Evolutionary conservation across 192 early-diverging fungal genomes (phyloP).

Genomic region (Diversispora epigaea): DNA sequence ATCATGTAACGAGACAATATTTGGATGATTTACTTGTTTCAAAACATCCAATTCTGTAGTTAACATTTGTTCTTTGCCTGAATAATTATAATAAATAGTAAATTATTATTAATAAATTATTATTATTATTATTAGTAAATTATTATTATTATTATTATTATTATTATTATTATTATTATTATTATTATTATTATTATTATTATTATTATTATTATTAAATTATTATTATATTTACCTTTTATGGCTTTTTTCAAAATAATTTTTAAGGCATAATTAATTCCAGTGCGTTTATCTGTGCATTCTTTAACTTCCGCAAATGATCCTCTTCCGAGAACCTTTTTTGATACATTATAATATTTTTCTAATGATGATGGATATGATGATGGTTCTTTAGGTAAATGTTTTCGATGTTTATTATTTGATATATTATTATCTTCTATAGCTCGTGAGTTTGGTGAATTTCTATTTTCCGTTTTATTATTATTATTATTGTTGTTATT

Average conservation of each 20-base stretch:
- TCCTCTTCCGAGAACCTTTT: conserved; percentile 44
- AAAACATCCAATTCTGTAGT: conserved; percentile 70
- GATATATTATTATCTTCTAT: too few relatives aligned
- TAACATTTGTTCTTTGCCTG: conserved; percentile 65
- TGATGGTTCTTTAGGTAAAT: too few relatives aligned
- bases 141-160: not conserved
- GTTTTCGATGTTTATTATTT: too few relatives aligned
- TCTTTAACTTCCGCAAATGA: conserved; percentile 68
- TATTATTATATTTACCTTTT: conserved; percentile 37
- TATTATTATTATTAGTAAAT: not conserved
- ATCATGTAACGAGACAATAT: conserved; percentile 80
- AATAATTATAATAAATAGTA: not conserved
- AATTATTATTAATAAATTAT: not conserved
- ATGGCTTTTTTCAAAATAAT: conserved; percentile 68
- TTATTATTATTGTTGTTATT: too few relatives aligned
- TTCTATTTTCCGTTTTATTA: too few relatives aligned
- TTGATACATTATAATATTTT: conserved; percentile 43
- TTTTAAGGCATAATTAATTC: conserved; percentile 66
- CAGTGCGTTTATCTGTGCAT: conserved; percentile 56
- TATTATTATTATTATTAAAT: not conserved
- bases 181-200: not conserved
- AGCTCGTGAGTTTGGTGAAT: too few relatives aligned
- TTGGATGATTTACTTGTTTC: conserved; percentile 71
- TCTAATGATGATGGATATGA: conserved; percentile 2
- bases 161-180: not conserved